Evolutionary conservation across 441 rosid genomes (phyloP), one percentile per base, ranked within the genome.

Genomic region (Jatropha podagrica): DNA sequence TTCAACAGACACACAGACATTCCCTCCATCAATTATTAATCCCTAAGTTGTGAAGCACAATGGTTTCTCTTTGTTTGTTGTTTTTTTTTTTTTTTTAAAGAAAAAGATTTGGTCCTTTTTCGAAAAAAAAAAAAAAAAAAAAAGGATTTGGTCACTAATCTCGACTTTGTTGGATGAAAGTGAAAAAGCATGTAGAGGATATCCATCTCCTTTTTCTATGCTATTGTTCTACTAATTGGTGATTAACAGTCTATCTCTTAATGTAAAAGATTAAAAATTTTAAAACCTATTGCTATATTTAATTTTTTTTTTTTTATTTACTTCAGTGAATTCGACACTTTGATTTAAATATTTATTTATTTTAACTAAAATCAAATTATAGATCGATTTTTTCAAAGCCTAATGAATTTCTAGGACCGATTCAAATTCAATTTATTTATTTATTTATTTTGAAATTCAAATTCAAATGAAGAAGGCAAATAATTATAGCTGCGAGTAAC

Each of bases 1-100:
- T 32, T 70, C 4, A n/a, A 10, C 60, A 5, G 73, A 69, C 63
- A 44, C 20, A 73, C 68, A 61, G 7, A 74, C 78, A 75, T 75
- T 59, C 78, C 78, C 60, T 44, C 48, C 46, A 11, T 55, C 71
- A 44, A 59, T 75, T 75, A 75, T 68, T 75, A 27, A 74, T 66
- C 72, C 72, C 77, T 0, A 66, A 56, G 76, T 74, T 27, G 48
- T 62, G 18, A 20, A 41, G 41, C 58, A 15, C 44, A 26, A 15
- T 41, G 46, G 1, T 62, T n/a, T 32, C 10, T 27, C 32, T 26
- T 32, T 27, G 20, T 11, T 13, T 61, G 32, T 11, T 32, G 13
- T 0, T 6, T 5, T 14, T 38, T 40, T 14, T 52, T 3, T 15
- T 17, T 52, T 14, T 17, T 5, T 15, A 13, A 52, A 42, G 6